Evolutionary conservation across 805 yeast species (phyloP).

Genomic region (Hanseniaspora thailandica): DNA sequence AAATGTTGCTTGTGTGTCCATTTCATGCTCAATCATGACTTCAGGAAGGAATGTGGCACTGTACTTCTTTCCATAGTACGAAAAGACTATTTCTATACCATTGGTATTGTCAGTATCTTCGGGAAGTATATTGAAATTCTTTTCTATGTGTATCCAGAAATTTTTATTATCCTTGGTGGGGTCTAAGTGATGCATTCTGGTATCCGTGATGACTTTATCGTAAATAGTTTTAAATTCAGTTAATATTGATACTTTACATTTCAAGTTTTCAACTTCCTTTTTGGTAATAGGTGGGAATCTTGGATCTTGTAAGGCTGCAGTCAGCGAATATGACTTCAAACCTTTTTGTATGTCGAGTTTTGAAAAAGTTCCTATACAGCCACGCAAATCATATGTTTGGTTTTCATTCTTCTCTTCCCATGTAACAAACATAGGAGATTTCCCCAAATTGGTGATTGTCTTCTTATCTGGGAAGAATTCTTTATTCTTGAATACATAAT

Average conservation of each 20-base stretch:
- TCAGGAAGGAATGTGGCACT: slow-evolving; percentile 83
- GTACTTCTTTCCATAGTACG: slow-evolving; percentile 29
- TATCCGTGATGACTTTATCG: slow-evolving; percentile 47
- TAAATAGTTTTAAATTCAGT: slow-evolving; percentile 32
- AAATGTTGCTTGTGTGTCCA: slow-evolving; percentile 66
- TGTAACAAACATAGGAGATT: slow-evolving; percentile 70
- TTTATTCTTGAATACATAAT: neutral
- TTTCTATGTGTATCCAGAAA: slow-evolving; percentile 46
- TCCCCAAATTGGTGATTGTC: slow-evolving; percentile 14
- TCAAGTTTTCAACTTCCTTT: slow-evolving; percentile 43
- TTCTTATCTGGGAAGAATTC: neutral
- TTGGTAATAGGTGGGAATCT: slow-evolving; percentile 56
- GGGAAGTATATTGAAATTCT: slow-evolving; percentile 2
- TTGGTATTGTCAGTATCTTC: slow-evolving; percentile 42
- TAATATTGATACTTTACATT: slow-evolving; percentile 28
- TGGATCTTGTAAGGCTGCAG: slow-evolving; percentile 66
- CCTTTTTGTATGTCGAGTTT: slow-evolving; percentile 45
- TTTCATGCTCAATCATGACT: slow-evolving; percentile 77
- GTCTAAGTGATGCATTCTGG: slow-evolving; percentile 27
- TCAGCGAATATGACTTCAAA: slow-evolving; percentile 47
- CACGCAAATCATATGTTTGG: slow-evolving; percentile 42
- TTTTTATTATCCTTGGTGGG: slow-evolving; percentile 35
- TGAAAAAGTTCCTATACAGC: slow-evolving; percentile 87
- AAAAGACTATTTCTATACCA: slow-evolving; percentile 58
- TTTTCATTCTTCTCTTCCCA: slow-evolving; percentile 45